Percentiles rank a stretch among this genome's conserved stretches.
Conservation (phyloP, 2,329 filamentous ascomycete species). For the Alternaria sp. region DNA sequence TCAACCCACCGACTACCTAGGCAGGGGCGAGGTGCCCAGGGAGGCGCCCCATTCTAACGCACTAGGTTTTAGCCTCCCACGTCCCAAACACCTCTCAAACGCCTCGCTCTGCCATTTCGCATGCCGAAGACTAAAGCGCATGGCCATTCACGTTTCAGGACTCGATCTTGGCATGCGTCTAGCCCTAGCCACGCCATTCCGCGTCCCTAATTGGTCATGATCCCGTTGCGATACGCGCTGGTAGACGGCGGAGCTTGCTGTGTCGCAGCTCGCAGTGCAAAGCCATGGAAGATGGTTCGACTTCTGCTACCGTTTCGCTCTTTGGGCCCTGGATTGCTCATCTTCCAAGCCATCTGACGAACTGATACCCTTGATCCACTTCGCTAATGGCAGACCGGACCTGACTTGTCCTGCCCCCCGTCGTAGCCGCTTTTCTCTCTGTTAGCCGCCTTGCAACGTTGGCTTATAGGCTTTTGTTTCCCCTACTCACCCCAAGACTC, state of each 20-base stretch:
- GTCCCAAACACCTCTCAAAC: conserved; percentile 43
- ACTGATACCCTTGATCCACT: conserved; percentile 29
- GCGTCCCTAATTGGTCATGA: conserved; percentile 37
- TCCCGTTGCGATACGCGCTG: conserved; percentile 38
- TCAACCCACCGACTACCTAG: conserved; percentile 3
- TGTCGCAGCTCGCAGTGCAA: conserved; percentile 41
- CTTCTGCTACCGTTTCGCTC: conserved; percentile 41
- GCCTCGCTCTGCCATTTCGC: conserved; percentile 20
- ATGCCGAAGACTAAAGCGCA: conserved; percentile 30
- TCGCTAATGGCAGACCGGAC: conserved; percentile 37
- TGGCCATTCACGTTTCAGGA: conserved; percentile 40
- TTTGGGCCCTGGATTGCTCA: conserved; percentile 19
- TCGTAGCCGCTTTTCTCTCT: conserved; percentile 10
- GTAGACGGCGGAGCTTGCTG: conserved; percentile 30
- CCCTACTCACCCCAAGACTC: conserved; percentile 35
- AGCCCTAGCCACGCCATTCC: conserved; percentile 20
- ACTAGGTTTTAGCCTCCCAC: conserved; percentile 25
- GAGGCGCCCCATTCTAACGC: conserved; percentile 31
- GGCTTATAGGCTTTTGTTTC: conserved; percentile 50
- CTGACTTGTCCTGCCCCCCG: conserved; percentile 25
- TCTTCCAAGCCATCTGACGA: conserved; percentile 5
- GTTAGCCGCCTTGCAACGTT: conserved; percentile 21
- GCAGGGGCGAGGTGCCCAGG: not conserved
- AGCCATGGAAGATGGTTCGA: conserved; percentile 42
- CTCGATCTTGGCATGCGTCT: conserved; percentile 14